Conservation (phyloP, 352 stramenopile species). For the Blastocystis sp. region DNA sequence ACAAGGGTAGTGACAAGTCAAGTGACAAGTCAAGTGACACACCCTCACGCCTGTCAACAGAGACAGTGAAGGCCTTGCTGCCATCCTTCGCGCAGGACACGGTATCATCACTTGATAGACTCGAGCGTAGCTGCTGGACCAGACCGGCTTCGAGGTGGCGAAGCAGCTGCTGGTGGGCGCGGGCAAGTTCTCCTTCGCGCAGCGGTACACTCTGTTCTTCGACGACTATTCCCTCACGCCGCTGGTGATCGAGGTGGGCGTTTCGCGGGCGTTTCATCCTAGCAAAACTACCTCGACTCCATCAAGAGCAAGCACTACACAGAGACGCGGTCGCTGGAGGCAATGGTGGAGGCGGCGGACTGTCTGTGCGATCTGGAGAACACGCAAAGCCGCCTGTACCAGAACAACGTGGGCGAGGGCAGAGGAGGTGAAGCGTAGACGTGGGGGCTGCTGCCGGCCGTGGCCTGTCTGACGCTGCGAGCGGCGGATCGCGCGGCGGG, state of each 20-base stretch:
- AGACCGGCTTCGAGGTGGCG: slow-evolving; percentile 90
- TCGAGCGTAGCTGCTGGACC: slow-evolving; percentile 77
- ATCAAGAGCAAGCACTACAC: slow-evolving; percentile 78
- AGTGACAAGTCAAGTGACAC: slow-evolving; percentile 70
- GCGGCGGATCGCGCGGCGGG: slow-evolving; percentile 73
- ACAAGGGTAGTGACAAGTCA: too few species aligned
- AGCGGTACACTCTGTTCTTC: slow-evolving; percentile 93
- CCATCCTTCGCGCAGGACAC: background rate
- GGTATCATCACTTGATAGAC: background rate
- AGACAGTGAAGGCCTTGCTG: slow-evolving; percentile 69
- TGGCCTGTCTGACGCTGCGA: slow-evolving; percentile 84
- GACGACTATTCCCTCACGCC: slow-evolving; percentile 96
- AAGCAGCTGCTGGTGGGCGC: slow-evolving; percentile 80
- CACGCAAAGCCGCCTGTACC: slow-evolving; percentile 74
- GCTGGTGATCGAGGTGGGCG: slow-evolving; percentile 88
- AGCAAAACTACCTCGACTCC: slow-evolving; percentile 79
- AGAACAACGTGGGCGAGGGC: slow-evolving; percentile 75
- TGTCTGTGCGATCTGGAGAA: slow-evolving; percentile 82
- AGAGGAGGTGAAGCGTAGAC: slow-evolving; percentile 79
- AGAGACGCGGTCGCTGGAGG: slow-evolving; percentile 76
- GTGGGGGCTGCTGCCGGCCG: slow-evolving; percentile 87
- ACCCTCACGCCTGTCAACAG: slow-evolving; percentile 71
- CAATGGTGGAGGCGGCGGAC: slow-evolving; percentile 83
- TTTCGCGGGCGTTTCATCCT: slow-evolving; percentile 71
- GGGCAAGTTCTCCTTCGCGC: slow-evolving; percentile 76